phyloP scores from a whole-genome alignment of 805 yeast genomes.

The Maudiozyma bulderi region DNA sequence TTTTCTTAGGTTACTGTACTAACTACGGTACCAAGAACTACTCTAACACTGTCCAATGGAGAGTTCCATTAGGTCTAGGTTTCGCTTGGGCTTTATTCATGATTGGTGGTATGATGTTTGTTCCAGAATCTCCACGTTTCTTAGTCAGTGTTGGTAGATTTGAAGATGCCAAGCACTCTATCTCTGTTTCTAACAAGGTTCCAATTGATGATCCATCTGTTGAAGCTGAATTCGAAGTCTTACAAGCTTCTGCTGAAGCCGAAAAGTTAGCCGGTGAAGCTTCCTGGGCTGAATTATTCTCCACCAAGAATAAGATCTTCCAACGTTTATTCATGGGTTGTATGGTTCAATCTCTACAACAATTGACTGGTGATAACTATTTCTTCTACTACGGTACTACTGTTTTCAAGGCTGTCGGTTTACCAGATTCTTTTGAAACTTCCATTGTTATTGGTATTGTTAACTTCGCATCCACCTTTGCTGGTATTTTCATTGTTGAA shows the following conservation, averaged over 20 bases:
- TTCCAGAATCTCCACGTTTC: slow-evolving; percentile 70
- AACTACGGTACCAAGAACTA: slow-evolving; percentile 52
- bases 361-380: slow-evolving; percentile 56
- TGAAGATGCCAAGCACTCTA: slow-evolving; percentile 52
- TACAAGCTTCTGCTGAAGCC: slow-evolving; percentile 53
- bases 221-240: slow-evolving; percentile 44
- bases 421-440: slow-evolving; percentile 47
- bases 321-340: slow-evolving; percentile 41
- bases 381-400: slow-evolving; percentile 60
- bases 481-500: slow-evolving; percentile 42
- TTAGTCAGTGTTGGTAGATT: slow-evolving; percentile 43
- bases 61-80: slow-evolving; percentile 55
- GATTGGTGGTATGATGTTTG: slow-evolving; percentile 34
- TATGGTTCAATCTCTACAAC: slow-evolving; percentile 51
- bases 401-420: slow-evolving; percentile 51
- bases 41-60: slow-evolving; percentile 66
- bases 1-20: slow-evolving; percentile 66
- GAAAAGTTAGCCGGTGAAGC: slow-evolving; percentile 55
- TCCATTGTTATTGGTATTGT: slow-evolving; percentile 50
- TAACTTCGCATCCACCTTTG: slow-evolving; percentile 46
- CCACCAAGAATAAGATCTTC: slow-evolving; percentile 55
- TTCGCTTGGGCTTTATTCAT: slow-evolving; percentile 36
- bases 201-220: slow-evolving; percentile 46
- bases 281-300: slow-evolving; percentile 52
- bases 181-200: slow-evolving; percentile 50